These are phyloP conservation scores for Cymbidium sinense DNA, from an alignment of 106 monocot genomes.

Conservation along the genomic window DNA sequence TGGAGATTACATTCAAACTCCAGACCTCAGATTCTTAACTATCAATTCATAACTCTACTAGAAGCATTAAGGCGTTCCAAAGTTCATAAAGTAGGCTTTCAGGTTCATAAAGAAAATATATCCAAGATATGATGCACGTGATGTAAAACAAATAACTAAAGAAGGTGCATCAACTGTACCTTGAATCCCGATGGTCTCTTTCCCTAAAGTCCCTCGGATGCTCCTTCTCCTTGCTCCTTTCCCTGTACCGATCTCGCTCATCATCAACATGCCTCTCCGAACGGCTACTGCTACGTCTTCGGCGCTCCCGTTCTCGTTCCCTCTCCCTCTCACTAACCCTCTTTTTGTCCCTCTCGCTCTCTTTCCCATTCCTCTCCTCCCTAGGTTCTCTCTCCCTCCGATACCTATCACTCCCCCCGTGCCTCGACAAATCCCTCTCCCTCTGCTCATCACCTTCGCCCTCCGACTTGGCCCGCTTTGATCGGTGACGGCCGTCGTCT, in stretches of 20 bases:
- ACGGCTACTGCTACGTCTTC: conserved; percentile 38
- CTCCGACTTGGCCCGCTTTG: conserved; percentile 37
- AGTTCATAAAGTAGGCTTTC: not conserved
- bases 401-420: conserved; percentile 21
- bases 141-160: not conserved
- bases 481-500: conserved; percentile 16
- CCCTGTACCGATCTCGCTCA: conserved; percentile 22
- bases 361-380: conserved; percentile 20
- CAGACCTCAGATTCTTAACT: not conserved
- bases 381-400: conserved; percentile 23
- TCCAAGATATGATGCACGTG: not conserved
- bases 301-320: conserved; percentile 27
- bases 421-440: conserved; percentile 19
- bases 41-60: not conserved
- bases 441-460: conserved; percentile 23
- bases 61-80: not conserved
- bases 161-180: conserved; percentile 6
- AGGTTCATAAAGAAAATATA: not conserved
- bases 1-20: not conserved
- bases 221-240: conserved; percentile 19
- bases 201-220: conserved; percentile 16
- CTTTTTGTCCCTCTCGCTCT: conserved; percentile 17
- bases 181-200: conserved; percentile 21
- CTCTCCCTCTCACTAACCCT: conserved; percentile 22
- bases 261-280: conserved; percentile 40